Base-by-base conservation (phyloP, 495 filamentous ascomycete genomes). In the Cercophora newfieldiana region DNA sequence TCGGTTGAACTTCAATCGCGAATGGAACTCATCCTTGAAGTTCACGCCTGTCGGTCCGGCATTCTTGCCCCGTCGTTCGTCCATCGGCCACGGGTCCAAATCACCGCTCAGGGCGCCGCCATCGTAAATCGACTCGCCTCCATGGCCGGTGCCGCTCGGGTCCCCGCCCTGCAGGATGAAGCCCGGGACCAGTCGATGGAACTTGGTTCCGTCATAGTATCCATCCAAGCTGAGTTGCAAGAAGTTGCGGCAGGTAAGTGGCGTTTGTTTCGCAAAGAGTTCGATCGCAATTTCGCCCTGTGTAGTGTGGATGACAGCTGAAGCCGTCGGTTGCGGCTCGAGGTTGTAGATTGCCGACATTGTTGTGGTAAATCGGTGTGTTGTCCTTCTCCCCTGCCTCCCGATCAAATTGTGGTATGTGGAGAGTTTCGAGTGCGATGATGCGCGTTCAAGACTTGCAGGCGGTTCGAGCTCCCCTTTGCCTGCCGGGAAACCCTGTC, bases 111-210 rank as follows among this genome's bases (percentile, higher is more conserved):
- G 92, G 49, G 89, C 86, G 26, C 92, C 91, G 65, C 90, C 88
- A 79, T 93, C 90, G 80, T 96, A 96, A 69, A 96, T 96, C 47
- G 89, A 90, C 68, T 94, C 92, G 7, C 95, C 95, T 51, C 96
- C 95, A 66, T 91, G 87, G 7, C 95, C 95, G 3, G 93, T 97
- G 29, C 89, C 88, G 0, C 87, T 90, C 0, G 90, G 90, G 69
- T 93, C 90, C 37, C 95, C 96, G 64, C 94, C 96, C 72, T 99
- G 95, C 47, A 98, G 79, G 63, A 98, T 90, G 81, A 99, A 99
- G 48, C 90, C 90, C 0, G 94, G 90, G 8, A 96, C 88, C 21
- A 98, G 82, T 21, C 95, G 94, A 78, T 99, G 95, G 81, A 99
- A 98, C 66, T 93, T 88, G 0, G 94, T 97, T 68, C 87, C 85